Evolutionary conservation across 257 asterid species (phyloP), one percentile per base, ranked within the genome.

Genomic region (Plantago major): DNA sequence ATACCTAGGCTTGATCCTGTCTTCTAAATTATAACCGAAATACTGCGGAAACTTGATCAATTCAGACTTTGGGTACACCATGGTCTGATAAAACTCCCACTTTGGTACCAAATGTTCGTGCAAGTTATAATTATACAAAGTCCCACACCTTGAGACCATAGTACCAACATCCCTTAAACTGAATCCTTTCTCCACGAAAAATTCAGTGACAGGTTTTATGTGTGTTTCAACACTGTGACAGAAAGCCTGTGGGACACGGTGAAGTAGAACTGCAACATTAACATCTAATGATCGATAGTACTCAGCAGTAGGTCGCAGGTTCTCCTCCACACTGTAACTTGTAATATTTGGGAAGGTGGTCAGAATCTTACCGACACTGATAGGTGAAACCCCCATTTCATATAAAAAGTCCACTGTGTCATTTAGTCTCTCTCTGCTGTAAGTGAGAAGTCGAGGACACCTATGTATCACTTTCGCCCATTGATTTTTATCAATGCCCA

Each of bases 391-490:
- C 8, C 99, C 96, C 79, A 84, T 79, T 76, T 89, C 99, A 14
- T 86, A 83, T 42, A 92, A 93, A 55, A 86, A 89, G 69, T 83
- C 97, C 0, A 84, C 95, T 9, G 96, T 82, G 67, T 83, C 72
- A 64, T 67, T 72, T 53, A 92, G 79, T 70, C 84, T 92, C 38
- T 66, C 78, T 67, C 87, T 67, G 80, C 98, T 92, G 74, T 92
- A 92, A 43, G 98, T 92, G 73, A 89, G 95, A 70, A 89, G 95
- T 1, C 97, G 84, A n/a, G 98, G 98, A 70, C 86, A 86, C 38
- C 95, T 85, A 45, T 80, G 84, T 45, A 92, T 92, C 7, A 92
- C 95, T 77, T 84, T 92, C 9, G 97, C 97, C 98, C 97, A 92
- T 54, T 80, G 90, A 69, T 59, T 76, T 73, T 89, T 86, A 38